These are phyloP conservation scores for Tolypocladium sp. DNA, from an alignment of 2,329 filamentous ascomycete species.

Conservation along the genomic window DNA sequence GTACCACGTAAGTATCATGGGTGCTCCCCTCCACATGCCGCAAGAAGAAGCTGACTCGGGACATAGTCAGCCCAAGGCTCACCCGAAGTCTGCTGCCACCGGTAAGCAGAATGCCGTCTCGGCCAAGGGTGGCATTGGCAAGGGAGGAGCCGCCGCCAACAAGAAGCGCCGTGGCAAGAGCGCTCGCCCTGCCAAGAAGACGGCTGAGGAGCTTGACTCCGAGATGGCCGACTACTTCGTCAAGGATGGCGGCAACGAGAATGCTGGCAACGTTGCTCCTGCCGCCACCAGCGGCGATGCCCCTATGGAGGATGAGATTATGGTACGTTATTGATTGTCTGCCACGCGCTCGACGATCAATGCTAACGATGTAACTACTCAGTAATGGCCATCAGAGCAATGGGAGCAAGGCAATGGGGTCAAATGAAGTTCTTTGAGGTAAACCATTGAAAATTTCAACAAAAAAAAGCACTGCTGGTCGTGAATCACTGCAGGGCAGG, in stretches of 20 bases:
- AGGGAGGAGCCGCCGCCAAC: slow-evolving; percentile 38
- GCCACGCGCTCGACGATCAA: background rate
- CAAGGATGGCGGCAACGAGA: slow-evolving; percentile 32
- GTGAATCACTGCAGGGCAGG: slow-evolving; percentile 1
- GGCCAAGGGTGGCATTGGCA: slow-evolving; percentile 30
- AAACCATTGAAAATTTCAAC: background rate
- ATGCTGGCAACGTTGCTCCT: slow-evolving; percentile 36
- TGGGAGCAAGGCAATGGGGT: background rate
- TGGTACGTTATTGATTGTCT: slow-evolving; percentile 21
- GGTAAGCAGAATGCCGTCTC: slow-evolving; percentile 55
- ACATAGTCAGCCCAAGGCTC: slow-evolving; percentile 25
- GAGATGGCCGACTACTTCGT: slow-evolving; percentile 97
- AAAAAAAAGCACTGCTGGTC: background rate
- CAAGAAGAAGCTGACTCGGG: slow-evolving; percentile 1
- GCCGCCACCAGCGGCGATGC: slow-evolving; percentile 43
- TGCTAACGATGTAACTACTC: background rate
- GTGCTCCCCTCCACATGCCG: background rate
- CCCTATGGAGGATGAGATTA: slow-evolving; percentile 59
- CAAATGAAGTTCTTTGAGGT: background rate
- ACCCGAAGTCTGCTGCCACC: slow-evolving; percentile 73
- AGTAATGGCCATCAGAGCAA: background rate
- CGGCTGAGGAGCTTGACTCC: slow-evolving; percentile 86
- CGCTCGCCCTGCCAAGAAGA: slow-evolving; percentile 71
- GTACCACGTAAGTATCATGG: slow-evolving; percentile 52
- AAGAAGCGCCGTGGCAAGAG: slow-evolving; percentile 50